phyloP scores from a whole-genome alignment of 164 flowering plant species.

The Umbellularia californica region DNA sequence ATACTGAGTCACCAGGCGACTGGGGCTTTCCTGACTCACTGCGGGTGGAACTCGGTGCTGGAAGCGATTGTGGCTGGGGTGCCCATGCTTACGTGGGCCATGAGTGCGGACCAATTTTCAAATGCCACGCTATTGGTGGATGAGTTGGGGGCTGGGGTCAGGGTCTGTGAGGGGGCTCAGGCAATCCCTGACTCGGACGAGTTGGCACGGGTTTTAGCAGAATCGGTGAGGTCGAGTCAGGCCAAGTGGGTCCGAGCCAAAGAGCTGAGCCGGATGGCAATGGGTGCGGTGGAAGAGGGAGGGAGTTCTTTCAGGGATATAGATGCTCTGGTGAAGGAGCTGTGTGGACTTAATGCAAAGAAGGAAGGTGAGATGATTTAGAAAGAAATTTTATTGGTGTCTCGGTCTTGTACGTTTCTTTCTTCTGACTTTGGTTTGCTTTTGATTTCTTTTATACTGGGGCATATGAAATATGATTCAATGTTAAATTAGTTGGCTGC shows the following conservation, averaged over 20 bases:
- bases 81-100: conserved; percentile 49
- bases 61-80: conserved; percentile 44
- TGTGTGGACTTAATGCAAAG: conserved; percentile 2
- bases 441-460: too few species aligned
- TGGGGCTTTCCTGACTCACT: conserved; percentile 55
- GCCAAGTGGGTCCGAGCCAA: conserved; percentile 18
- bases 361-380: too few species aligned
- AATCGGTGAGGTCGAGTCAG: conserved; percentile 11
- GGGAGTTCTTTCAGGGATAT: conserved; percentile 36
- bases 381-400: too few species aligned
- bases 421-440: too few species aligned
- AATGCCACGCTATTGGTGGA: conserved; percentile 40
- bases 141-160: conserved; percentile 28
- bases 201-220: conserved; percentile 20
- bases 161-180: conserved; percentile 36
- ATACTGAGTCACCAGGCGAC: conserved; percentile 42
- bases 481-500: too few species aligned
- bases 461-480: too few species aligned
- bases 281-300: conserved; percentile 28
- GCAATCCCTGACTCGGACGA: conserved; percentile 30
- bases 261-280: conserved; percentile 24
- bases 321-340: conserved; percentile 26
- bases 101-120: conserved; percentile 51
- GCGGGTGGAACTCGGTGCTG: conserved; percentile 62
- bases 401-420: too few species aligned